phyloP scores from a whole-genome alignment of 2,329 filamentous ascomycete genomes.

The Ceratocystis lukuohia region DNA sequence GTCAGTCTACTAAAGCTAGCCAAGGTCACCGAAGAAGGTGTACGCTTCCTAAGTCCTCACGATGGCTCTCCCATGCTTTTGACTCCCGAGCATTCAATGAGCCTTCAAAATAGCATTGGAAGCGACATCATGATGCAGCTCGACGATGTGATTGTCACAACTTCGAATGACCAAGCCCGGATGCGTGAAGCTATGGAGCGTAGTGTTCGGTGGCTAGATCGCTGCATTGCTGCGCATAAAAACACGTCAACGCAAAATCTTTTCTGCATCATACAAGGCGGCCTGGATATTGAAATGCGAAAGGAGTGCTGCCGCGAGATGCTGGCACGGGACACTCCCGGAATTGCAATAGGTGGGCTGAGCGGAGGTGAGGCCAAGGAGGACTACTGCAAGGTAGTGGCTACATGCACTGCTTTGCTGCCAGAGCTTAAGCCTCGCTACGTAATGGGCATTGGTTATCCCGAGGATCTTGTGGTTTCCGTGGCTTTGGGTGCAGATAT shows the following conservation, averaged over 20 bases:
- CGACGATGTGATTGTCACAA: conserved; percentile 94
- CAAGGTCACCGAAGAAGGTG: conserved; percentile 87
- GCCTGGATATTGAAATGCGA: conserved; percentile 75
- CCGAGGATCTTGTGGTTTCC: conserved; percentile 87
- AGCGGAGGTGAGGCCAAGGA: conserved; percentile 90
- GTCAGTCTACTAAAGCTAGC: conserved; percentile 89
- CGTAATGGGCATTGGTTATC: conserved; percentile 97
- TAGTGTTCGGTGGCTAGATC: conserved; percentile 88
- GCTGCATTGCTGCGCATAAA: conserved; percentile 81
- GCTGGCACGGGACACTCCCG: conserved; percentile 80
- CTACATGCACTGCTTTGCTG: conserved; percentile 69
- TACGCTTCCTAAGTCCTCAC: conserved; percentile 89
- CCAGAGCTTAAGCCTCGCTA: conserved; percentile 92
- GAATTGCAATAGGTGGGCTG: conserved; percentile 89
- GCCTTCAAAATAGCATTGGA: conserved; percentile 89
- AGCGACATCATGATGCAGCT: conserved; percentile 99
- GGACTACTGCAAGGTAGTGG: conserved; percentile 82
- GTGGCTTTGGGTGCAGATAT: conserved; percentile 93
- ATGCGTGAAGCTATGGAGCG: conserved; percentile 94
- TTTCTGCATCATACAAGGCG: conserved; percentile 97
- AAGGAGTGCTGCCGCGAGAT: conserved; percentile 73
- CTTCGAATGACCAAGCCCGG: conserved; percentile 72
- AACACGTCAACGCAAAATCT: conserved; percentile 76
- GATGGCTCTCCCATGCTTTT: conserved; percentile 93
- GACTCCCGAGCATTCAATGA: conserved; percentile 93